Evolutionary conservation across 495 filamentous ascomycete genomes (phyloP).

Genomic region (Sporormia fimetaria): DNA sequence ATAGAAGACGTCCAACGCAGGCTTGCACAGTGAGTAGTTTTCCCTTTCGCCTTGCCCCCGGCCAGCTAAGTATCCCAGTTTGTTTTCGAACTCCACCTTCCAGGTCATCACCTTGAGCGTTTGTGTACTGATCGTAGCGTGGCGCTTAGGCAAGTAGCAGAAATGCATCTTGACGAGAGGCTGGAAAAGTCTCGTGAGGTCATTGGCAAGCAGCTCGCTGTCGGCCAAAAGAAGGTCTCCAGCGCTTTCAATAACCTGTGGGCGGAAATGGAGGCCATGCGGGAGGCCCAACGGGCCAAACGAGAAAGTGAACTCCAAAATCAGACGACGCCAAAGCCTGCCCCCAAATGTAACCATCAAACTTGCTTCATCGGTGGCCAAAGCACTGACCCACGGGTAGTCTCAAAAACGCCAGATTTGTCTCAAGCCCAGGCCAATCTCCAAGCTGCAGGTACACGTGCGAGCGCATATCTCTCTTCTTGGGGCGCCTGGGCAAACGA

Average conservation of each 20-base stretch:
- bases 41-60: slow-evolving; percentile 1
- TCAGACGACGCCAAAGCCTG: too few relatives aligned
- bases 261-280: slow-evolving; percentile 74
- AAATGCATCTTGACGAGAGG: slow-evolving; percentile 78
- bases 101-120: slow-evolving; percentile 4
- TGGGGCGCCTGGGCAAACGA: slow-evolving; percentile 95
- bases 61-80: slow-evolving; percentile 11
- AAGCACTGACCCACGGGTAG: slow-evolving; percentile 20
- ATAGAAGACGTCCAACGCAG: slow-evolving; percentile 92
- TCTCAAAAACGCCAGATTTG: slow-evolving; percentile 43
- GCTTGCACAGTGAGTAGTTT: slow-evolving; percentile 66
- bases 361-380: neutral
- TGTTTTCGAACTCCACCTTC: slow-evolving; percentile 9
- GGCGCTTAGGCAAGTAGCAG: slow-evolving; percentile 40
- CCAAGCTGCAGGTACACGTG: slow-evolving; percentile 56
- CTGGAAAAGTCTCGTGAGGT: slow-evolving; percentile 67
- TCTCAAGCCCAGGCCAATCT: slow-evolving; percentile 56
- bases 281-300: slow-evolving; percentile 56
- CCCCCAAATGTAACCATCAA: too few relatives aligned
- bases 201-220: slow-evolving; percentile 66
- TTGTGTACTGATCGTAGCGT: slow-evolving; percentile 20
- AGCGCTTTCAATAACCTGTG: slow-evolving; percentile 76
- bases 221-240: slow-evolving; percentile 72
- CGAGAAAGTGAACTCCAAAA: neutral
- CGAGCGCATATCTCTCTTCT: slow-evolving; percentile 79